Evolutionary conservation across 1,284 basidiomycete genomes (phyloP).

Genomic region (Apiotrichum siamense): DNA sequence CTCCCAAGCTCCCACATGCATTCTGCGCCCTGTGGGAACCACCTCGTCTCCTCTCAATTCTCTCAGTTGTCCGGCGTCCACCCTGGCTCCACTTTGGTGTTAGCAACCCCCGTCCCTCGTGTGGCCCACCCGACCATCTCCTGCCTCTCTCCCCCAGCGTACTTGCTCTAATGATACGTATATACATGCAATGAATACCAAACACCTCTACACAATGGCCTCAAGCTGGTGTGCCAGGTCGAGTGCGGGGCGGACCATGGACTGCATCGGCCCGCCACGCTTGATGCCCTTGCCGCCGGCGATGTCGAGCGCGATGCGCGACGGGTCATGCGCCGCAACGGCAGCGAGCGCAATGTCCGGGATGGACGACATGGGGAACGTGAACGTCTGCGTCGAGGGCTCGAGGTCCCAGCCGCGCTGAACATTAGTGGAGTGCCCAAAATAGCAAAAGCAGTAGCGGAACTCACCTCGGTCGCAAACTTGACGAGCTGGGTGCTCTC

Average conservation of each 20-base stretch:
- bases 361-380: constrained; percentile 19
- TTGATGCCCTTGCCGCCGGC: constrained; percentile 29
- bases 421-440: too few species aligned
- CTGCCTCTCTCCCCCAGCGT: too few species aligned
- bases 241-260: constrained; percentile 43
- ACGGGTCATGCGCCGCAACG: constrained; percentile 17
- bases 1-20: too few species aligned
- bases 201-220: constrained; percentile 41
- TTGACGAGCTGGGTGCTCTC: constrained; percentile 36
- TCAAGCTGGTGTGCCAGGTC: constrained; percentile 45
- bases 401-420: constrained; percentile 44
- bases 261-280: constrained; percentile 36
- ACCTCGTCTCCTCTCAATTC: too few species aligned
- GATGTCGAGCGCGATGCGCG: constrained; percentile 19
- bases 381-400: constrained; percentile 40
- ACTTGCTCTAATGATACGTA: constrained; percentile 18
- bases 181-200: constrained; percentile 15
- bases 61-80: too few species aligned
- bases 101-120: too few species aligned
- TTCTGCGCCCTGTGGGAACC: too few species aligned
- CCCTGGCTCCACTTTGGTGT: too few species aligned
- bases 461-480: constrained; percentile 36
- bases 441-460: too few species aligned
- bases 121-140: too few species aligned
- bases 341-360: constrained; percentile 24